A percentile compares a stretch with the other conserved stretches of the same genome.
Evolutionary conservation across 495 filamentous ascomycete species (phyloP).

Genomic region (Lasiosphaeria hispida): DNA sequence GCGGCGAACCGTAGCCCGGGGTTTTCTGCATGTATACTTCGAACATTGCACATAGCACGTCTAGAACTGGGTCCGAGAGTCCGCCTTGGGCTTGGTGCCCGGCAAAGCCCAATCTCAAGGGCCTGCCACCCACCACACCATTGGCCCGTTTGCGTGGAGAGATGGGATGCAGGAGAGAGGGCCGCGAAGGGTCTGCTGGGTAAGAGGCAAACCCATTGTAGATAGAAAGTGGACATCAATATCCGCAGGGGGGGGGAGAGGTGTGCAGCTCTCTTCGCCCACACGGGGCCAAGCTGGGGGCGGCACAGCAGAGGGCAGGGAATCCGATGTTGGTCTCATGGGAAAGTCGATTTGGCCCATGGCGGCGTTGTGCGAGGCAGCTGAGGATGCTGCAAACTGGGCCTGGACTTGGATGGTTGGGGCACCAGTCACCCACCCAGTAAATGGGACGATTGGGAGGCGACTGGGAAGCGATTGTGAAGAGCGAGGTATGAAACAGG

Average conservation of each 20-base stretch:
- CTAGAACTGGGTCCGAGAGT: background rate
- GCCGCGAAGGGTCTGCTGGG: background rate
- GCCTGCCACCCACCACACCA: background rate
- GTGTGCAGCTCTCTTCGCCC: too few relatives aligned
- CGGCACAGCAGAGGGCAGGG: background rate
- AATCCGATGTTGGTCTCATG: conserved; percentile 7
- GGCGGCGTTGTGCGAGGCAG: background rate
- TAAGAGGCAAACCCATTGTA: background rate
- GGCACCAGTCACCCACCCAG: too few relatives aligned
- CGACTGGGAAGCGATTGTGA: too few relatives aligned
- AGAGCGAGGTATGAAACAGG: background rate
- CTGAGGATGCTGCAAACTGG: background rate
- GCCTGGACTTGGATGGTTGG: too few relatives aligned
- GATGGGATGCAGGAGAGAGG: too few relatives aligned
- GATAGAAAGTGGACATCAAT: too few relatives aligned
- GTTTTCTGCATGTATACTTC: background rate
- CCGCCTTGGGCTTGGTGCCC: background rate
- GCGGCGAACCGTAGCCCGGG: background rate
- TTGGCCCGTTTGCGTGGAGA: background rate
- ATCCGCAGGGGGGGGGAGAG: too few relatives aligned
- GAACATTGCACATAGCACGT: background rate
- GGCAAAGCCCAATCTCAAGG: background rate
- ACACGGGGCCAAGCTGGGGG: background rate
- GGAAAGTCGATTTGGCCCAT: conserved; percentile 9
- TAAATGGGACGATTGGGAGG: too few relatives aligned